Evolutionary conservation across 768 basidiomycete species (phyloP).

Genomic region (Ramaria rubella): DNA sequence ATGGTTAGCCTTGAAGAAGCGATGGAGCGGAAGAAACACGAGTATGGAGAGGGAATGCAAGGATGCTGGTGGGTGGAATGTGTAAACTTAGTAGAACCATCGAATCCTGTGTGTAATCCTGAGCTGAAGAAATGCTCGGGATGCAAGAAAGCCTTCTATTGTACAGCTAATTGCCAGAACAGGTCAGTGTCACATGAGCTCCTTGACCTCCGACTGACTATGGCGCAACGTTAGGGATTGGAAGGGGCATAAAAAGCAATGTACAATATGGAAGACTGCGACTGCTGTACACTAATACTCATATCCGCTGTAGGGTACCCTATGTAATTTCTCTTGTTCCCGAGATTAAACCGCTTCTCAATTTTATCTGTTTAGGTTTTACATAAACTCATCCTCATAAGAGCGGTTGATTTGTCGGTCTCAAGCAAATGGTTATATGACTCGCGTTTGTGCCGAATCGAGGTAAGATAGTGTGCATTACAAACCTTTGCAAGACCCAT

Average conservation of each 20-base stretch:
- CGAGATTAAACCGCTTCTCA: too few species aligned
- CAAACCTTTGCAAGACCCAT: too few species aligned
- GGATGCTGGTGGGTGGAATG: conserved; percentile 9
- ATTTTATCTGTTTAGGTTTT: too few species aligned
- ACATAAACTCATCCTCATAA: too few species aligned
- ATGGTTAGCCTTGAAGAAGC: conserved; percentile 1
- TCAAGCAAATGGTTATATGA: too few species aligned
- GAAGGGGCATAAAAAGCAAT: conserved; percentile 8
- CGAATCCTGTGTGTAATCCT: neutral
- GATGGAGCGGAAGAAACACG: neutral
- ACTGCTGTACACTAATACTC: neutral
- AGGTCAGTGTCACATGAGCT: neutral
- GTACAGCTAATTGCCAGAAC: neutral
- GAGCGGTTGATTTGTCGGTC: too few species aligned
- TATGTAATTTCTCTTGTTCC: too few species aligned
- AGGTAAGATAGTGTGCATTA: too few species aligned
- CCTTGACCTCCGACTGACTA: neutral
- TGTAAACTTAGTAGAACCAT: neutral
- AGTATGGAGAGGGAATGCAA: neutral
- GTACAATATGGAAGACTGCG: neutral
- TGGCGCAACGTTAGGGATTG: neutral
- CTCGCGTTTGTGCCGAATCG: too few species aligned
- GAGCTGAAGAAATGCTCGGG: conserved; percentile 1
- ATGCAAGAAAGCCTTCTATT: conserved; percentile 6
- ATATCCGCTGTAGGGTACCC: neutral